These are phyloP conservation scores for Capillidium rhysosporum DNA, from an alignment of 371 early-diverging fungal genomes.

Conservation along the genomic window DNA sequence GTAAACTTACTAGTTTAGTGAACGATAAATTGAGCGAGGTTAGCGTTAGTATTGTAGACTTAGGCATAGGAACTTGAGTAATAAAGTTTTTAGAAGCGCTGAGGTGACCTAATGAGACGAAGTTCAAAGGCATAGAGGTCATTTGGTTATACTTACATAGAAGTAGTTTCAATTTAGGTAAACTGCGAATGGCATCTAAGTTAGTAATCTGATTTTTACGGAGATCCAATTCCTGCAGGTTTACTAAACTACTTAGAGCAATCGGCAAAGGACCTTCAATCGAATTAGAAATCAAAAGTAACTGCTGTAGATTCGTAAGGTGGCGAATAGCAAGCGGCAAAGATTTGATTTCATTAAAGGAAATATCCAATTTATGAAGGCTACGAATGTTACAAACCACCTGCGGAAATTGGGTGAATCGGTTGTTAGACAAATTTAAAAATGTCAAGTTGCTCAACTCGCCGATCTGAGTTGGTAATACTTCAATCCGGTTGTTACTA, in stretches of 20 bases:
- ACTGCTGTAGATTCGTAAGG: slow-evolving; percentile 29
- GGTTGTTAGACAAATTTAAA: slow-evolving; percentile 61
- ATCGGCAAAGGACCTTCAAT: slow-evolving; percentile 44
- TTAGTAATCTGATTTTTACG: slow-evolving; percentile 50
- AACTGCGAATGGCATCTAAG: slow-evolving; percentile 27
- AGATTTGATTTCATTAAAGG: slow-evolving; percentile 54
- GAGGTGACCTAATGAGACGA: slow-evolving; percentile 17
- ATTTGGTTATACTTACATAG: slow-evolving; percentile 44
- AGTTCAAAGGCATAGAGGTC: slow-evolving; percentile 19
- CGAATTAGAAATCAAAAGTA: slow-evolving; percentile 53
- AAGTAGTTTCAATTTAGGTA: slow-evolving; percentile 36
- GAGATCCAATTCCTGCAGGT: slow-evolving; percentile 49
- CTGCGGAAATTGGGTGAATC: slow-evolving; percentile 39
- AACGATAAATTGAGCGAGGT: slow-evolving; percentile 37
- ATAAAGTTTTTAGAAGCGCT: slow-evolving; percentile 31
- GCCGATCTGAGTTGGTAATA: slow-evolving; percentile 32
- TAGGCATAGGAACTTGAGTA: slow-evolving; percentile 19
- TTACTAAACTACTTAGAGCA: slow-evolving; percentile 31
- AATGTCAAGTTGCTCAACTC: slow-evolving; percentile 29
- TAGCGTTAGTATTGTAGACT: slow-evolving; percentile 11
- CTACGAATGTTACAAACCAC: slow-evolving; percentile 33
- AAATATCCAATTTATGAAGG: slow-evolving; percentile 53
- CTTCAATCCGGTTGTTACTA: slow-evolving; percentile 46
- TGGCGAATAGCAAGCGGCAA: slow-evolving; percentile 56
- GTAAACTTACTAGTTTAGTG: slow-evolving; percentile 46